phyloP scores from a whole-genome alignment of 2,329 filamentous ascomycete genomes.

The Xylaria sp. region DNA sequence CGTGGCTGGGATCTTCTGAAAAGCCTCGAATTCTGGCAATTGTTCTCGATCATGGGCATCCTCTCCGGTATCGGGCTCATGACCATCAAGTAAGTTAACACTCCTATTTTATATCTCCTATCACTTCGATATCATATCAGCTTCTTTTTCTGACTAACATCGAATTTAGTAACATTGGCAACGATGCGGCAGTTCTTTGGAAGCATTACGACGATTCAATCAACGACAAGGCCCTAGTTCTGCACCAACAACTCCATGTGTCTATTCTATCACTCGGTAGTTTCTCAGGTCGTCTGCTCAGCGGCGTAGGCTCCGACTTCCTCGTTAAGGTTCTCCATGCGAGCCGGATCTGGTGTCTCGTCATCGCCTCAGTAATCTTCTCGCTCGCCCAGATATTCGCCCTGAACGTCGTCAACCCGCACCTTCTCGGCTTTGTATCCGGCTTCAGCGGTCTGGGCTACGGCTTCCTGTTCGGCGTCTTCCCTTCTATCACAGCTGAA shows the following conservation, averaged over 20 bases:
- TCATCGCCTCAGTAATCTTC: conserved; percentile 81
- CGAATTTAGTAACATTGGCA: conserved; percentile 84
- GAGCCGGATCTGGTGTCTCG: conserved; percentile 91
- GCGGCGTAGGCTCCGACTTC: conserved; percentile 89
- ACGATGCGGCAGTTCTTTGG: conserved; percentile 89
- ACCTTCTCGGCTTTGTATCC: conserved; percentile 80
- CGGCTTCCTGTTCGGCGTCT: conserved; percentile 93
- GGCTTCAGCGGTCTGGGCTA: conserved; percentile 88
- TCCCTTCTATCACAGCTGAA: conserved; percentile 88
- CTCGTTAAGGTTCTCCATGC: conserved; percentile 83
- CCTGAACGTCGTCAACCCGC: conserved; percentile 78
- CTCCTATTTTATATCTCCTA: background rate
- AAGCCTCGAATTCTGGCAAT: conserved; percentile 86
- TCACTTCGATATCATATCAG: background rate
- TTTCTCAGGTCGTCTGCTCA: conserved; percentile 82
- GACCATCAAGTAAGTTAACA: conserved; percentile 89
- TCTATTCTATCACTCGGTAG: conserved; percentile 91
- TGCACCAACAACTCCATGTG: conserved; percentile 89
- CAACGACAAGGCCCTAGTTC: conserved; percentile 77
- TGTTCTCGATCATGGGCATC: conserved; percentile 89
- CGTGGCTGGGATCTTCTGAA: conserved; percentile 80
- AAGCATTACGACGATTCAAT: conserved; percentile 81
- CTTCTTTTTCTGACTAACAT: background rate
- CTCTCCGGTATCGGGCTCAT: conserved; percentile 93
- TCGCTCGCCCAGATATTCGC: conserved; percentile 81